Conservation (phyloP, 345 rosid species). For the Eucalyptus erythrocorys region DNA sequence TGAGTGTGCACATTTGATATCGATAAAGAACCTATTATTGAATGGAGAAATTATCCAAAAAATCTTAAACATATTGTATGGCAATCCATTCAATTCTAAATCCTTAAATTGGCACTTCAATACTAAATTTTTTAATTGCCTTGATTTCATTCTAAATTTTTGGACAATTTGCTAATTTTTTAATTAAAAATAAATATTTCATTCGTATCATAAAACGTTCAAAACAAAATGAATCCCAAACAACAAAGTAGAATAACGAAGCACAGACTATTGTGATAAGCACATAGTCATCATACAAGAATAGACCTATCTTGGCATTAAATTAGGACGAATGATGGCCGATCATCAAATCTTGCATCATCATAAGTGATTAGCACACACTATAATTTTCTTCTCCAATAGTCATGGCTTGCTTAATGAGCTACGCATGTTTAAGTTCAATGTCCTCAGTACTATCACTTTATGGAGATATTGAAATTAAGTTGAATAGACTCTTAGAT, state of each 20-base stretch:
- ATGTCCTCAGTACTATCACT: neutral
- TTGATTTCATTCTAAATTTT: neutral
- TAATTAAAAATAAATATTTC: neutral
- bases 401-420: neutral
- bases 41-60: no score
- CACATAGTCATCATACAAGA: neutral
- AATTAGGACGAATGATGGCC: accelerated
- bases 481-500: neutral
- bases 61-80: accelerated
- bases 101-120: accelerated
- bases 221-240: neutral
- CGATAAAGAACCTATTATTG: neutral
- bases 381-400: neutral
- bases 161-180: neutral
- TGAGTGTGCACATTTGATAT: neutral
- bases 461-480: neutral
- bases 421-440: accelerated
- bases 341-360: neutral
- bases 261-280: neutral
- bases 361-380: neutral
- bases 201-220: neutral
- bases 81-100: accelerated
- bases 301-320: neutral
- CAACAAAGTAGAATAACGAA: neutral
- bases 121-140: accelerated